Percentiles rank a stretch among this genome's conserved stretches.
Conservation (phyloP, 176 grass and related monocot species). For the Eleusine indica region DNA sequence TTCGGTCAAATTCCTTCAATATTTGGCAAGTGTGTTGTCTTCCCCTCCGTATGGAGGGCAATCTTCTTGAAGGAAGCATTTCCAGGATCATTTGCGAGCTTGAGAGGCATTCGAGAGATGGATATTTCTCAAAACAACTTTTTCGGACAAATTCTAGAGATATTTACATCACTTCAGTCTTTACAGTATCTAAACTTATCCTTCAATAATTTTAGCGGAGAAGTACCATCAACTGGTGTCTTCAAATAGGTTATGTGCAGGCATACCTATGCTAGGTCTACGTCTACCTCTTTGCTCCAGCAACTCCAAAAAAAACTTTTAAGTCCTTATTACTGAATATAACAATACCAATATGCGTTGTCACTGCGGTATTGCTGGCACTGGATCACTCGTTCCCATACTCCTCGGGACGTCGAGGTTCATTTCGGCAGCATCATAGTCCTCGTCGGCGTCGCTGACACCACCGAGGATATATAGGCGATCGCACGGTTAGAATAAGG, state of each 20-base stretch:
- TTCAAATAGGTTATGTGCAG: neutral
- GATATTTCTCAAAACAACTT: slow-evolving; percentile 53
- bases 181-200: slow-evolving; percentile 39
- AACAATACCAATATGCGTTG: slow-evolving; percentile 16
- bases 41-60: slow-evolving; percentile 8
- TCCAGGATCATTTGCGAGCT: slow-evolving; percentile 24
- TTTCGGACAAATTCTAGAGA: slow-evolving; percentile 40
- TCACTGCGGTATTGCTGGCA: neutral
- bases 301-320: neutral
- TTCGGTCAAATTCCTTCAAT: neutral
- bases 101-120: slow-evolving; percentile 42
- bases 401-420: too few species aligned
- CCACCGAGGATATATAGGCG: too few species aligned
- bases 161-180: neutral
- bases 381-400: too few species aligned
- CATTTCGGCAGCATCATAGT: too few species aligned
- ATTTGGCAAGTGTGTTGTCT: neutral
- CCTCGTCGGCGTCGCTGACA: too few species aligned
- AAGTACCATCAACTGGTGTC: neutral
- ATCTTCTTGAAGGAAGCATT: slow-evolving; percentile 44
- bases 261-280: neutral
- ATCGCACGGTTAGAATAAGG: too few species aligned
- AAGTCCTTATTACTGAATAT: slow-evolving; percentile 28
- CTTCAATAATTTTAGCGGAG: neutral
- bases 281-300: slow-evolving; percentile 33